Percentiles rank a stretch among this genome's conserved stretches.
phyloP scores from a whole-genome alignment of 192 early-diverging fungal species.

The Coemansia sp. region DNA sequence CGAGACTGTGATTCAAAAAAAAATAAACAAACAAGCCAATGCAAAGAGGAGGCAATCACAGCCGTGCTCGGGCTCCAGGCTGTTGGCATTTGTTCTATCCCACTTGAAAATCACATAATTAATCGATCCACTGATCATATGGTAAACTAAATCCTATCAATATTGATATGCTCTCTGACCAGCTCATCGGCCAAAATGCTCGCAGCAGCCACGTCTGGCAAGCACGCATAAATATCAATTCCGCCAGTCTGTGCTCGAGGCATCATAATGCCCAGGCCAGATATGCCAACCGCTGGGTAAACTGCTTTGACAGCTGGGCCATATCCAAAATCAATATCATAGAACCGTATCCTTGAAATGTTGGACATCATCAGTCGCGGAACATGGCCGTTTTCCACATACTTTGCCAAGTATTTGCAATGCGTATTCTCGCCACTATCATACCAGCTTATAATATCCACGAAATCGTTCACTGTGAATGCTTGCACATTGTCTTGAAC shows the following conservation, averaged over 20 bases:
- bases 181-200: neutral
- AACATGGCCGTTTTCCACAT: neutral
- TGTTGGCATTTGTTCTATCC: neutral
- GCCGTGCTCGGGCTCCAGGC: too few species aligned
- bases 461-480: slow-evolving; percentile 13
- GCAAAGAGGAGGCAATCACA: too few species aligned
- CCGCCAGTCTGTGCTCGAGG: slow-evolving; percentile 5
- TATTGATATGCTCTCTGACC: slow-evolving; percentile 8
- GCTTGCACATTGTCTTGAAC: slow-evolving; percentile 1
- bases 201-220: neutral
- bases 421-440: neutral
- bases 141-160: neutral
- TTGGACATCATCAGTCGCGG: slow-evolving; percentile 7
- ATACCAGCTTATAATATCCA: neutral
- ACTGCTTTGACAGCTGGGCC: slow-evolving; percentile 6
- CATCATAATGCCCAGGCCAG: slow-evolving; percentile 5
- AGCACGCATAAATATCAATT: slow-evolving; percentile 6
- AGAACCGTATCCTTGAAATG: slow-evolving; percentile 9
- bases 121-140: neutral
- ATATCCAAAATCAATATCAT: slow-evolving; percentile 21
- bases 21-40: too few species aligned
- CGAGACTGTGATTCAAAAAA: too few species aligned
- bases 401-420: neutral
- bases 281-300: neutral
- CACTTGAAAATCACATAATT: neutral